Evolutionary conservation across 1,139 yeast species (phyloP).

Genomic region (Protomyces inundatus): DNA sequence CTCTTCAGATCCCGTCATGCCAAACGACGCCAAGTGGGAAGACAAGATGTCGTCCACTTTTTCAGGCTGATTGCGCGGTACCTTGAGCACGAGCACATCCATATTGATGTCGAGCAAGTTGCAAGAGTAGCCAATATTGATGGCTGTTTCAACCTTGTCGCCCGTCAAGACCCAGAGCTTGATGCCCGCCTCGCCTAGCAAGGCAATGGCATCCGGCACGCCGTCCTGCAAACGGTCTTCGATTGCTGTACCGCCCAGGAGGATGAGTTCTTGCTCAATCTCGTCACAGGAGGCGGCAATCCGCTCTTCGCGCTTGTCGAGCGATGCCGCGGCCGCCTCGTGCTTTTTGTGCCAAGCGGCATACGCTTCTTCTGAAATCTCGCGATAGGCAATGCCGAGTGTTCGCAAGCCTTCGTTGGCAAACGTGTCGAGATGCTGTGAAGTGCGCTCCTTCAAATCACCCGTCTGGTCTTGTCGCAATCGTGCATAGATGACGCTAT

Average conservation of each 20-base stretch:
- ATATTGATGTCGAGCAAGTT: slow-evolving; percentile 78
- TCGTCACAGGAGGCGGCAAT: slow-evolving; percentile 75
- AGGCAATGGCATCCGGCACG: slow-evolving; percentile 87
- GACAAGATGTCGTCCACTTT: slow-evolving; percentile 55
- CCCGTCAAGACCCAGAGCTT: slow-evolving; percentile 97
- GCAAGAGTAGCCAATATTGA: slow-evolving; percentile 94
- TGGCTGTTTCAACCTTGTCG: slow-evolving; percentile 96
- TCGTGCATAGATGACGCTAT: slow-evolving; percentile 77
- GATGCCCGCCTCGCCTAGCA: slow-evolving; percentile 83
- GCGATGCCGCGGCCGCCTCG: slow-evolving; percentile 66
- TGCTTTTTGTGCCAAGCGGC: slow-evolving; percentile 63
- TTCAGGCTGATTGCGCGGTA: slow-evolving; percentile 43
- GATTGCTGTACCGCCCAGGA: slow-evolving; percentile 95
- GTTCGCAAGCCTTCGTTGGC: slow-evolving; percentile 98
- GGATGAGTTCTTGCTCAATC: slow-evolving; percentile 63
- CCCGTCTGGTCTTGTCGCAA: slow-evolving; percentile 54
- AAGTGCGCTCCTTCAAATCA: slow-evolving; percentile 60
- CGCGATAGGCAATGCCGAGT: slow-evolving; percentile 81
- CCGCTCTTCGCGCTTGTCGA: slow-evolving; percentile 68
- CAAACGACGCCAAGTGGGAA: slow-evolving; percentile 58
- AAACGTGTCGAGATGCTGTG: slow-evolving; percentile 79
- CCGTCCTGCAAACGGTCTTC: slow-evolving; percentile 95
- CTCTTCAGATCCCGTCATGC: slow-evolving; percentile 55
- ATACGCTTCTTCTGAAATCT: slow-evolving; percentile 57
- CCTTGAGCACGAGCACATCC: slow-evolving; percentile 70